Conservation (phyloP, 2,329 filamentous ascomycete genomes). For the Rutstroemia sp. region DNA sequence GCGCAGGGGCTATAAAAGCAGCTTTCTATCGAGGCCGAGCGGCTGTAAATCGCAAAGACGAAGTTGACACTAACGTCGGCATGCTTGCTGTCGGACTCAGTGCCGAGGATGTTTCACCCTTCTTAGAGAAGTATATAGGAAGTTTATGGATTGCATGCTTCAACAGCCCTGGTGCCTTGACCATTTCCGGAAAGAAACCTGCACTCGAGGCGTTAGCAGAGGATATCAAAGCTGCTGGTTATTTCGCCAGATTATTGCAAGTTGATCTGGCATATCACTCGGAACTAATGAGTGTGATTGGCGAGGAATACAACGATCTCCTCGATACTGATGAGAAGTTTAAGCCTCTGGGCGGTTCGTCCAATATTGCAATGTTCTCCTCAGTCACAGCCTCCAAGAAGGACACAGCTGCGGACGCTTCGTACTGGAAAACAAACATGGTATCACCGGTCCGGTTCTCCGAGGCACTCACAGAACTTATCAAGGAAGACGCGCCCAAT, state of each 20-base stretch:
- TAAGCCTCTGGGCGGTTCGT: too few species aligned
- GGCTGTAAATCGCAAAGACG: background rate
- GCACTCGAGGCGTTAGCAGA: slow-evolving; percentile 13
- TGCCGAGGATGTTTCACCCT: background rate
- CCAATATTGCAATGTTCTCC: background rate
- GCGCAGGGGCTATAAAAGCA: slow-evolving; percentile 12
- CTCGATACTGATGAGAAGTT: background rate
- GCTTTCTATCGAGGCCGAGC: slow-evolving; percentile 10
- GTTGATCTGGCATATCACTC: slow-evolving; percentile 27
- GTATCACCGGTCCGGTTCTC: slow-evolving; percentile 14
- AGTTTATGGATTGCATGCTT: slow-evolving; percentile 23
- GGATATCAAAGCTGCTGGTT: background rate
- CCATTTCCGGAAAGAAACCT: slow-evolving; percentile 16
- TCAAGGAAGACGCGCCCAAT: background rate
- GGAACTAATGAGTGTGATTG: slow-evolving; percentile 8
- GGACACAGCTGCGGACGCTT: background rate
- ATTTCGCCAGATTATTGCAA: slow-evolving; percentile 19
- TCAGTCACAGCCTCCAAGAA: background rate
- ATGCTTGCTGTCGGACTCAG: slow-evolving; percentile 17
- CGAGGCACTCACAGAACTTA: slow-evolving; percentile 4
- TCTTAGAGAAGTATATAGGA: background rate
- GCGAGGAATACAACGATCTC: background rate
- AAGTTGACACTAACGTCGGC: background rate
- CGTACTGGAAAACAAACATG: slow-evolving; percentile 17
- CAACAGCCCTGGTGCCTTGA: slow-evolving; percentile 23